These are phyloP conservation scores for Cotoneaster glaucophyllus DNA, from an alignment of 306 rosid species.

Conservation along the genomic window DNA sequence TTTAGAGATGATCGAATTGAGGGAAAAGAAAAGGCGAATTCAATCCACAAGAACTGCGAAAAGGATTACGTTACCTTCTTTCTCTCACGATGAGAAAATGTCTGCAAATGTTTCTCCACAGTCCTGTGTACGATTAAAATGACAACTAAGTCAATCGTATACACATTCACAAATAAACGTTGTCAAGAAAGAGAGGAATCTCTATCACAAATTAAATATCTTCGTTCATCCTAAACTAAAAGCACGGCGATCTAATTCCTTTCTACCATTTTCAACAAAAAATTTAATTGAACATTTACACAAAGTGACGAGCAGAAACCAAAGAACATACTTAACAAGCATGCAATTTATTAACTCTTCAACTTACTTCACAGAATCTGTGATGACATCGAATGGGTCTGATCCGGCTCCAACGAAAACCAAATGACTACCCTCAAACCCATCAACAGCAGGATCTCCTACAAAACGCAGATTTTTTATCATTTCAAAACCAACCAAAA, in stretches of 20 bases:
- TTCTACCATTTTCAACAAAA: not conserved
- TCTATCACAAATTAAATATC: not conserved
- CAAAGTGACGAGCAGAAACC: not conserved
- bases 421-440: slow-evolving; percentile 74
- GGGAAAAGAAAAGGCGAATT: not conserved
- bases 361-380: slow-evolving; percentile 76
- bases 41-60: not conserved
- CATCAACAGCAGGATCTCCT: slow-evolving; percentile 84
- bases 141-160: not conserved
- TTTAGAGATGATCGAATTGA: not conserved
- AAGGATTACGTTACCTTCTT: slow-evolving; percentile 51
- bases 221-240: not conserved
- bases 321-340: not conserved
- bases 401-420: slow-evolving; percentile 76
- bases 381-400: slow-evolving; percentile 76
- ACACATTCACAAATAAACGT: not conserved
- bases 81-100: slow-evolving; percentile 70
- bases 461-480: slow-evolving; percentile 11
- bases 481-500: not conserved
- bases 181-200: not conserved
- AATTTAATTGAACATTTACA: not conserved
- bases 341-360: not conserved
- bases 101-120: slow-evolving; percentile 74
- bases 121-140: slow-evolving; percentile 36
- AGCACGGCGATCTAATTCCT: not conserved